These are phyloP conservation scores for Carex kokanica DNA, from an alignment of 176 grass and related monocot genomes.

Conservation along the genomic window DNA sequence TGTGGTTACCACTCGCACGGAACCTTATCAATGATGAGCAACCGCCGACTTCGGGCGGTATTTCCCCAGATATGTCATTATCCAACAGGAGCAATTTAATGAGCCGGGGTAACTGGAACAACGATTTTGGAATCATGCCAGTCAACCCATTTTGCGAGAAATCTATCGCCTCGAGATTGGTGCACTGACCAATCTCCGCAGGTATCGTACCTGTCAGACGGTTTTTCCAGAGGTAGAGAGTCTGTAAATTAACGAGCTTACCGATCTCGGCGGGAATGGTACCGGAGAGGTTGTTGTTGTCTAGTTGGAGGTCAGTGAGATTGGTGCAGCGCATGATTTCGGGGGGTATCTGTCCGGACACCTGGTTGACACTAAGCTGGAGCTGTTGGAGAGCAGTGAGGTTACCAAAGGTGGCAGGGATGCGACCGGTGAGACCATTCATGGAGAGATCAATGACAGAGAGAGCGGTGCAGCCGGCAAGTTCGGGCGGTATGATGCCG, in stretches of 20 bases:
- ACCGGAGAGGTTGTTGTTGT: slow-evolving; percentile 67
- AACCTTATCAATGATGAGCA: slow-evolving; percentile 59
- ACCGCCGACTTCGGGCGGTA: slow-evolving; percentile 62
- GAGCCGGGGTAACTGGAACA: slow-evolving; percentile 45
- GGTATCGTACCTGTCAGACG: slow-evolving; percentile 64
- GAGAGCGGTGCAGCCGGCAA: slow-evolving; percentile 46
- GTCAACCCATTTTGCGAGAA: slow-evolving; percentile 84
- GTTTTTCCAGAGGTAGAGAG: slow-evolving; percentile 81
- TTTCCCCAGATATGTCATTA: slow-evolving; percentile 72
- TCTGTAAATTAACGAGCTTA: slow-evolving; percentile 43
- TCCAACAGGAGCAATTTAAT: slow-evolving; percentile 61
- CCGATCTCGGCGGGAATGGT: slow-evolving; percentile 67
- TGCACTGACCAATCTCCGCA: slow-evolving; percentile 49
- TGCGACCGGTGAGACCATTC: slow-evolving; percentile 59
- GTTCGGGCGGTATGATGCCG: slow-evolving; percentile 49
- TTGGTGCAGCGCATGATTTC: slow-evolving; percentile 49
- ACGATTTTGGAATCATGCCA: slow-evolving; percentile 76
- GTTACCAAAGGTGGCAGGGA: slow-evolving; percentile 56
- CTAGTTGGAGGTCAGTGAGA: slow-evolving; percentile 62
- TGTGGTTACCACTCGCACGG: slow-evolving; percentile 66
- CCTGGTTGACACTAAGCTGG: slow-evolving; percentile 70
- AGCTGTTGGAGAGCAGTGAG: slow-evolving; percentile 62
- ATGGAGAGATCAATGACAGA: slow-evolving; percentile 56
- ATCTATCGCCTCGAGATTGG: slow-evolving; percentile 55
- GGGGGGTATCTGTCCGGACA: slow-evolving; percentile 55